These are phyloP conservation scores for Vanrija sp. DNA, from an alignment of 1,284 basidiomycete genomes.

Conservation along the genomic window DNA sequence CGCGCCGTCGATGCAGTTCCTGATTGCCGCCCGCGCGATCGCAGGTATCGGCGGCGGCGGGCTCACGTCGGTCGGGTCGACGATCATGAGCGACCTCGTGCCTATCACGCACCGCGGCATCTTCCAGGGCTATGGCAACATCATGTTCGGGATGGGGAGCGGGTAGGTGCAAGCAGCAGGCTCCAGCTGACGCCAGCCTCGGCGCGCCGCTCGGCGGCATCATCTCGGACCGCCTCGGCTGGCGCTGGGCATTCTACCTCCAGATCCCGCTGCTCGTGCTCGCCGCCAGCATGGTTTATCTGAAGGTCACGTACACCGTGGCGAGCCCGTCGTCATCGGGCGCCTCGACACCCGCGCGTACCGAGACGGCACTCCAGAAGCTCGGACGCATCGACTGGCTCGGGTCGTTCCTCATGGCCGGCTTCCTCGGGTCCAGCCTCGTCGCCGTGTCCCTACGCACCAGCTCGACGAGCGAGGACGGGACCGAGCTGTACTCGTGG, in stretches of 20 bases:
- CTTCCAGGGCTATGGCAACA: slow-evolving; percentile 83
- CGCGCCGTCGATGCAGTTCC: slow-evolving; percentile 74
- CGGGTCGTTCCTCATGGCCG: slow-evolving; percentile 73
- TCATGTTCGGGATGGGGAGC: slow-evolving; percentile 56
- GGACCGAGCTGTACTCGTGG: slow-evolving; percentile 53
- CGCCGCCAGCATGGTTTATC: slow-evolving; percentile 63
- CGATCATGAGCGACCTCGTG: slow-evolving; percentile 51
- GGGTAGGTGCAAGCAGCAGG: slow-evolving; percentile 47
- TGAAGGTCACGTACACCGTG: slow-evolving; percentile 59
- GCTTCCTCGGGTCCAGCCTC: slow-evolving; percentile 67
- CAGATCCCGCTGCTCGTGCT: slow-evolving; percentile 70
- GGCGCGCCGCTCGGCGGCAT: slow-evolving; percentile 86
- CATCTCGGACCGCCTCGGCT: slow-evolving; percentile 76
- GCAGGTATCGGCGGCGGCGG: slow-evolving; percentile 90
- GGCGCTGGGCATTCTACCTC: slow-evolving; percentile 60
- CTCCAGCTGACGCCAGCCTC: slow-evolving; percentile 52
- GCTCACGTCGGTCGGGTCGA: slow-evolving; percentile 44
- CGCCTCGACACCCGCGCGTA: slow-evolving; percentile 59
- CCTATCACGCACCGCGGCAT: slow-evolving; percentile 74
- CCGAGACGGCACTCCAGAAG: slow-evolving; percentile 60
- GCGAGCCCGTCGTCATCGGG: slow-evolving; percentile 45
- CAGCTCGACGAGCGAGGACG: slow-evolving; percentile 36
- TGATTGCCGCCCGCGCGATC: slow-evolving; percentile 73
- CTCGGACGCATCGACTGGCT: slow-evolving; percentile 74
- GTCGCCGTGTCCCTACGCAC: slow-evolving; percentile 73